A percentile compares a stretch with the other conserved stretches of the same genome.
These are phyloP conservation scores for barley (Hordeum vulgare) DNA, from an alignment of 176 grass and related monocot genomes.

Conservation along the genomic window MorexV3_pseudomolecules_assembly NC_058521.1:19147184-19147683, in stretches of 20 bases:
- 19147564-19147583: background rate
- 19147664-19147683: background rate
- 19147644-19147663: background rate
- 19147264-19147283: no score
- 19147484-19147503: no score
- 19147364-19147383: background rate
- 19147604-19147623: no score
- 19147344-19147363: background rate
- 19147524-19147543: background rate
- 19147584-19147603: background rate
- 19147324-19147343: background rate
- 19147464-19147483: background rate
- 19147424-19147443: background rate
- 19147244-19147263: no score
- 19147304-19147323: no score
- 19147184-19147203: no score
- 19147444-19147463: no score
- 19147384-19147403: background rate
- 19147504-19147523: background rate
- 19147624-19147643: no score
- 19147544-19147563: background rate
- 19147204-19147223: no score
- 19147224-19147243: no score
- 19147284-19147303: no score
- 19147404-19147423: background rate